These are phyloP conservation scores for Polyplosphaeria fusca DNA, from an alignment of 495 filamentous ascomycete genomes.

Conservation along the genomic window DNA sequence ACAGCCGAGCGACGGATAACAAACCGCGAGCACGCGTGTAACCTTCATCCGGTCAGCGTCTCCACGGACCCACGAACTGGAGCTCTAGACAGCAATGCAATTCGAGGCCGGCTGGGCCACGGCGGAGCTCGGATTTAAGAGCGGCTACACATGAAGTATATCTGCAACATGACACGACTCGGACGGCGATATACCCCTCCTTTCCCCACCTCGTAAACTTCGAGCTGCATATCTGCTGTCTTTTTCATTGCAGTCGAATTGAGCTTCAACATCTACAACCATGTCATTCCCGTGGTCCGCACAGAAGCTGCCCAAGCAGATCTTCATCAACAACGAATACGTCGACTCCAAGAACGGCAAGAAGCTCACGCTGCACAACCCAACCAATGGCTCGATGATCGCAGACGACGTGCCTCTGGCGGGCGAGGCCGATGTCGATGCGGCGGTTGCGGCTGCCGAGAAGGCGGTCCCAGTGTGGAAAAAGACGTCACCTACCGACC, in stretches of 20 bases:
- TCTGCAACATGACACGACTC: too few species aligned
- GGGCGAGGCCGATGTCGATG: conserved; percentile 39
- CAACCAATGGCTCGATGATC: conserved; percentile 43
- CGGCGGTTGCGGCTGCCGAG: conserved; percentile 39
- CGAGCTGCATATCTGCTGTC: neutral
- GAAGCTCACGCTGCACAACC: conserved; percentile 44
- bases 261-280: neutral
- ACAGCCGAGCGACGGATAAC: conserved; percentile 19
- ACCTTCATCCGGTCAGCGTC: conserved; percentile 10
- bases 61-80: neutral
- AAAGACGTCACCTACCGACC: conserved; percentile 33
- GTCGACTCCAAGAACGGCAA: conserved; percentile 43
- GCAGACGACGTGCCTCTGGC: conserved; percentile 39
- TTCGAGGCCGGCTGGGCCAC: neutral
- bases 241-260: neutral
- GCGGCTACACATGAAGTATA: too few species aligned
- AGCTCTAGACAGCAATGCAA: neutral
- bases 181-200: conserved; percentile 13
- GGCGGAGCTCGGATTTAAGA: too few species aligned
- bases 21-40: conserved; percentile 20
- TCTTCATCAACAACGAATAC: conserved; percentile 50
- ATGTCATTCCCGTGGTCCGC: conserved; percentile 40
- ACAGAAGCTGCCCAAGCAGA: conserved; percentile 42
- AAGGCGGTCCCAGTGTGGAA: conserved; percentile 40
- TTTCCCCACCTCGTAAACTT: conserved; percentile 8